phyloP scores from a whole-genome alignment of 2,329 filamentous ascomycete species.

The Stachybotrys echinatus region DNA sequence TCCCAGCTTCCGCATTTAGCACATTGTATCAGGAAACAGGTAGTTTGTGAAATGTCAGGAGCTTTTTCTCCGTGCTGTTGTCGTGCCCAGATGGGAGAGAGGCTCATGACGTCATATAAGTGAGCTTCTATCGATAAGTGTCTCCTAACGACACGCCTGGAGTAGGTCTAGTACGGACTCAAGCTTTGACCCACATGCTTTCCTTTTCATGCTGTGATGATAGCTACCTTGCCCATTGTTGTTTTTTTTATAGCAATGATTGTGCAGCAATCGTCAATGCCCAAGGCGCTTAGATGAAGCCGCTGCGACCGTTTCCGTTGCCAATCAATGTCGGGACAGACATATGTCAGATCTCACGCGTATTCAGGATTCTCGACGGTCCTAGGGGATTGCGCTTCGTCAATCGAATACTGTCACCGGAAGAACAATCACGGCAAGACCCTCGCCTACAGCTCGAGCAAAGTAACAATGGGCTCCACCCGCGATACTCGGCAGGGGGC shows the following conservation, averaged over 20 bases:
- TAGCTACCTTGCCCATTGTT: too few species aligned
- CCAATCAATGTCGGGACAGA: conserved; percentile 70
- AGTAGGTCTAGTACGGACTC: too few species aligned
- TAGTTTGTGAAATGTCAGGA: conserved; percentile 3
- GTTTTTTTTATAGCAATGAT: too few species aligned
- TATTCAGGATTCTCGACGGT: conserved; percentile 51
- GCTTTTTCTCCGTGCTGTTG: conserved; percentile 8
- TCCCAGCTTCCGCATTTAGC: neutral
- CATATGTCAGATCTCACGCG: conserved; percentile 65
- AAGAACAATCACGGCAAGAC: conserved; percentile 22
- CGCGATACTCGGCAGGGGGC: too few species aligned
- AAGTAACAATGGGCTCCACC: too few species aligned
- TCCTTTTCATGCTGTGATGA: too few species aligned
- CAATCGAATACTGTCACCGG: conserved; percentile 37
- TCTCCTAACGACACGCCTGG: too few species aligned
- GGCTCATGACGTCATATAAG: too few species aligned
- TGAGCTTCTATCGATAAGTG: too few species aligned
- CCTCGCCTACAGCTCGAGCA: conserved; percentile 8
- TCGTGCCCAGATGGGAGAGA: too few species aligned
- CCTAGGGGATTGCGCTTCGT: conserved; percentile 39
- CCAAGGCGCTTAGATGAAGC: conserved; percentile 18
- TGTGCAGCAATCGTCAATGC: too few species aligned
- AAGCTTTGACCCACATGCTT: too few species aligned
- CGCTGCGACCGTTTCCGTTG: conserved; percentile 51
- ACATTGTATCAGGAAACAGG: neutral